phyloP scores from a whole-genome alignment of 163 green algal genomes.

The Scenedesmus sp. region DNA sequence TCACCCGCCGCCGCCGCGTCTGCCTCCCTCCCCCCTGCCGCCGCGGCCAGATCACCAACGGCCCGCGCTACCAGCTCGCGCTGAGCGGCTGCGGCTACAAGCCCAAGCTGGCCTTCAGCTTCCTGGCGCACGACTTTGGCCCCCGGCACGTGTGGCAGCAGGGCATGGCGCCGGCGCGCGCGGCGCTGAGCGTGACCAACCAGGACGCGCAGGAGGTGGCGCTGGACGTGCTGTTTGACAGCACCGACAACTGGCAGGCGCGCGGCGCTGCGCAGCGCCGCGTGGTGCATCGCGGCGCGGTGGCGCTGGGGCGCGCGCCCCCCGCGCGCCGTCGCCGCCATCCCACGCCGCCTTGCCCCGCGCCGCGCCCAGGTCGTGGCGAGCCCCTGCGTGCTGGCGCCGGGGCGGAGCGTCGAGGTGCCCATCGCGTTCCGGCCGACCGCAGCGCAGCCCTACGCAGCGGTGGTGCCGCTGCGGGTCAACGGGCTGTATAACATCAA shows the following conservation, averaged over 20 bases:
- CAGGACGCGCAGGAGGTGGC: constrained; percentile 70
- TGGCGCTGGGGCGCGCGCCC: no score
- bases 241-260: constrained; percentile 59
- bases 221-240: constrained; percentile 71
- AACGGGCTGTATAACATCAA: constrained; percentile 80
- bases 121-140: constrained; percentile 78
- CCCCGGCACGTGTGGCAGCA: constrained; percentile 61
- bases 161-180: constrained; percentile 63
- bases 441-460: constrained; percentile 41
- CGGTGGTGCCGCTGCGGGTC: constrained; percentile 70
- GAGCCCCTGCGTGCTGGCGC: constrained; percentile 62
- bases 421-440: constrained; percentile 69
- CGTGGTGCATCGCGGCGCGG: no score
- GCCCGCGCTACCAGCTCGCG: constrained; percentile 65
- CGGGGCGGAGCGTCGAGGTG: constrained; percentile 62
- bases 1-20: neutral
- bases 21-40: no score
- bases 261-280: neutral
- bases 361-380: constrained; percentile 27
- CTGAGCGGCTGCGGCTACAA: constrained; percentile 73
- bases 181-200: constrained; percentile 67
- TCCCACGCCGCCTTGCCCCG: no score
- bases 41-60: constrained; percentile 63
- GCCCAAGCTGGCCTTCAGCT: constrained; percentile 75
- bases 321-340: no score